These are phyloP conservation scores for Paraphoma sp. DNA, from an alignment of 2,329 filamentous ascomycete genomes.

Conservation along the genomic window DNA sequence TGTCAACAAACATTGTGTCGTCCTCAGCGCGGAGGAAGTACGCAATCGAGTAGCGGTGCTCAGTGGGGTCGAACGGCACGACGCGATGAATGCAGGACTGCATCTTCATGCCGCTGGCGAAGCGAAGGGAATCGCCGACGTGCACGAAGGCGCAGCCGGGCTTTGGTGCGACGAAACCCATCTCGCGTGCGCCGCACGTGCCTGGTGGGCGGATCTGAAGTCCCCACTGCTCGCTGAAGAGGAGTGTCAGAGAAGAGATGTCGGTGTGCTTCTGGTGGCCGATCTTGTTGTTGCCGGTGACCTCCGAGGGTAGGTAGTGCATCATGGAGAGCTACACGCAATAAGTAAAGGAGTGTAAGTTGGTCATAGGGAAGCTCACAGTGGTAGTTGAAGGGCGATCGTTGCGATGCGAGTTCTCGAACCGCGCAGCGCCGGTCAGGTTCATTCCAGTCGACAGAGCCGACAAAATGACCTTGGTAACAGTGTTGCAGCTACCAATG, in stretches of 20 bases:
- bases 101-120: conserved; percentile 61
- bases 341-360: background rate
- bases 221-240: conserved; percentile 63
- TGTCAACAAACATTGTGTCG: conserved; percentile 63
- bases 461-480: conserved; percentile 54
- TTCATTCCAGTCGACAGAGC: conserved; percentile 47
- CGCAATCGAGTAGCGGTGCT: conserved; percentile 66
- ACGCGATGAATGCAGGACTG: conserved; percentile 66
- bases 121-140: conserved; percentile 66
- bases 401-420: conserved; percentile 41
- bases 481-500: conserved; percentile 38
- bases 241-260: conserved; percentile 38
- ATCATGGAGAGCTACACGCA: conserved; percentile 35
- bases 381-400: conserved; percentile 41
- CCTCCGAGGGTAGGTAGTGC: conserved; percentile 39
- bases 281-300: conserved; percentile 26
- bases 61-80: conserved; percentile 58
- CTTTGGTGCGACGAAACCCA: conserved; percentile 57
- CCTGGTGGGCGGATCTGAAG: conserved; percentile 63
- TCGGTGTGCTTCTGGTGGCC: conserved; percentile 45
- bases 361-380: conserved; percentile 9
- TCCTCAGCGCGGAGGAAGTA: conserved; percentile 66
- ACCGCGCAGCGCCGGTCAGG: conserved; percentile 33
- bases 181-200: conserved; percentile 41
- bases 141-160: conserved; percentile 62